phyloP scores from a whole-genome alignment of 2,329 filamentous ascomycete species.

The Epichloe amarillans region DNA sequence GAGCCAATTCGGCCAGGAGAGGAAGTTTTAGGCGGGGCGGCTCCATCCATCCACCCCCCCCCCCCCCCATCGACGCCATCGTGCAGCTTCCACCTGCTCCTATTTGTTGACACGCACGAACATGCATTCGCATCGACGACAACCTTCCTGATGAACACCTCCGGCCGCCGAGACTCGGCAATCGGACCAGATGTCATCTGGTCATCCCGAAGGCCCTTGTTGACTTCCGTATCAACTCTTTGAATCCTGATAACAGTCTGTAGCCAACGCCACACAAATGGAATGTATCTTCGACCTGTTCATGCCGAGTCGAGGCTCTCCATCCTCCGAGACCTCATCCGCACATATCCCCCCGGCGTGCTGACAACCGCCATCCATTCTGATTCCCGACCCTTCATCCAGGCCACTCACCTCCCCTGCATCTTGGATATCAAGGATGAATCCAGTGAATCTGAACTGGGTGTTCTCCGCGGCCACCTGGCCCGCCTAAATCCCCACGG shows the following conservation, averaged over 20 bases:
- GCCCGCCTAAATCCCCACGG: constrained; percentile 50
- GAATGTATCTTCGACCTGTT: constrained; percentile 43
- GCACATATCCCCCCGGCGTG: constrained; percentile 46
- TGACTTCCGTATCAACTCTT: background rate
- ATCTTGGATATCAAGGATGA: constrained; percentile 37
- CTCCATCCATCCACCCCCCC: background rate
- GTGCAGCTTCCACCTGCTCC: too few species aligned
- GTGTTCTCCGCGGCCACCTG: constrained; percentile 44
- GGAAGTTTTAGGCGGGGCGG: constrained; percentile 2
- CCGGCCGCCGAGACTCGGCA: background rate
- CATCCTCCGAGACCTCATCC: constrained; percentile 41
- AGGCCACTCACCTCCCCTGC: constrained; percentile 45
- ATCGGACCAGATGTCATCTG: background rate
- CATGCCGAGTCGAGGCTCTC: constrained; percentile 39
- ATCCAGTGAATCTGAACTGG: constrained; percentile 24
- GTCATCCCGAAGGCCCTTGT: background rate
- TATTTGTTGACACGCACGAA: too few species aligned
- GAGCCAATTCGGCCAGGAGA: constrained; percentile 3
- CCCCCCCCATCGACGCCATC: too few species aligned
- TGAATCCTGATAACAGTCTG: too few species aligned
- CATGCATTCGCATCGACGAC: too few species aligned
- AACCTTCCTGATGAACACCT: background rate
- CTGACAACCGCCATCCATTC: constrained; percentile 48
- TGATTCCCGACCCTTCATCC: constrained; percentile 33
- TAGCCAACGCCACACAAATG: too few species aligned